Conservation (phyloP, 345 rosid genomes). For the Bruguiera sexangula region DNA sequence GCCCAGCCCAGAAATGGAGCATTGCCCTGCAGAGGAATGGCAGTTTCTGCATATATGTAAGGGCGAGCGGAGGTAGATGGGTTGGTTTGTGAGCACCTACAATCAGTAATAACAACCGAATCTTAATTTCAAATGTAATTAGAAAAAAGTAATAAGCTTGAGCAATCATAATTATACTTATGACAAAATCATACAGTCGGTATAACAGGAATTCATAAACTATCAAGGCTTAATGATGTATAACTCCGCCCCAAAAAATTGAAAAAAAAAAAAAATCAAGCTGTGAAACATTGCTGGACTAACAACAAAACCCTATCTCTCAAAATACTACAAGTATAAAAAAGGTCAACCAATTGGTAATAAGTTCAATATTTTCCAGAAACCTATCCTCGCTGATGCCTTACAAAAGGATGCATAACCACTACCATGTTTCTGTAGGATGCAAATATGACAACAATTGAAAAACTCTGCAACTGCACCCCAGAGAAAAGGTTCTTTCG, state of each 20-base stretch:
- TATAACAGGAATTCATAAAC: neutral
- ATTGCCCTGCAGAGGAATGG: no score
- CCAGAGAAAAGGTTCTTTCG: conserved; percentile 22
- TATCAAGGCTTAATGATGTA: neutral
- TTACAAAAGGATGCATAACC: conserved; percentile 4
- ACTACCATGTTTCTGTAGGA: conserved; percentile 14
- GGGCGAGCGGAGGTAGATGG: no score
- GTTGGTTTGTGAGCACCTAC: no score
- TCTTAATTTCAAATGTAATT: no score
- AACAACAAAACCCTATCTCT: conserved; percentile 25
- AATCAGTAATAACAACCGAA: no score
- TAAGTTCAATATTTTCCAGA: conserved; percentile 17
- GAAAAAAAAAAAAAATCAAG: neutral
- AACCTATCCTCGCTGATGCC: conserved; percentile 26
- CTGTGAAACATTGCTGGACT: conserved; percentile 11
- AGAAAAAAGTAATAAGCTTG: no score
- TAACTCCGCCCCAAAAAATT: conserved; percentile 9
- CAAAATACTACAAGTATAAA: conserved; percentile 25
- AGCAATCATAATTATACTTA: neutral
- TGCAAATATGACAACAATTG: conserved; percentile 10
- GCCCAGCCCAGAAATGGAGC: no score
- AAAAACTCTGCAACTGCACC: conserved; percentile 18
- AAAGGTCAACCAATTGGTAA: neutral
- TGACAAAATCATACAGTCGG: neutral
- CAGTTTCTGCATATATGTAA: no score